These are phyloP conservation scores for Saturnispora gosingensis DNA, from an alignment of 805 yeast species.

Conservation along the genomic window DNA sequence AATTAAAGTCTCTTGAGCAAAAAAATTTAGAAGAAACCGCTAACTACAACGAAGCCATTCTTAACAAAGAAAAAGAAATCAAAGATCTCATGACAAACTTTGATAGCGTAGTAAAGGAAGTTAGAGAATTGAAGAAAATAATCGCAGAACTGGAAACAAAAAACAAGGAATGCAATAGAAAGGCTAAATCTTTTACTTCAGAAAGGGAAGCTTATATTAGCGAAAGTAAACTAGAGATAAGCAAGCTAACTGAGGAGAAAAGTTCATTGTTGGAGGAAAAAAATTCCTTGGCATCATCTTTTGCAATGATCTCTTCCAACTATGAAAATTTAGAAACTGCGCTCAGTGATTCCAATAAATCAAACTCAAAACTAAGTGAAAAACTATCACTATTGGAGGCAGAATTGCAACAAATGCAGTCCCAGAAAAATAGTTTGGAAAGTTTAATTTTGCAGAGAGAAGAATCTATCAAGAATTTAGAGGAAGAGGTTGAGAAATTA, in stretches of 20 bases:
- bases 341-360: neutral
- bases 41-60: neutral
- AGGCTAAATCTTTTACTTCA: neutral
- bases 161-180: neutral
- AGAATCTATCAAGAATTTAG: neutral
- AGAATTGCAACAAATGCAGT: neutral
- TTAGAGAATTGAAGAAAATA: neutral
- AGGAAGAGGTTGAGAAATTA: neutral
- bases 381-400: neutral
- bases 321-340: constrained; percentile 4
- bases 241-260: constrained; percentile 1
- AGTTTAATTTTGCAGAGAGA: neutral
- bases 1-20: neutral
- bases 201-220: neutral
- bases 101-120: neutral
- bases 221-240: neutral
- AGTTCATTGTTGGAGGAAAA: constrained; percentile 3
- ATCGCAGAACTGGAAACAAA: neutral
- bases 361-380: neutral
- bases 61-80: neutral
- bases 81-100: neutral
- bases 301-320: constrained; percentile 6
- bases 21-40: neutral
- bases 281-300: constrained; percentile 4
- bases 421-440: neutral